Evolutionary conservation across 768 basidiomycete species (phyloP).

Genomic region (Phlegmacium glaucopus): DNA sequence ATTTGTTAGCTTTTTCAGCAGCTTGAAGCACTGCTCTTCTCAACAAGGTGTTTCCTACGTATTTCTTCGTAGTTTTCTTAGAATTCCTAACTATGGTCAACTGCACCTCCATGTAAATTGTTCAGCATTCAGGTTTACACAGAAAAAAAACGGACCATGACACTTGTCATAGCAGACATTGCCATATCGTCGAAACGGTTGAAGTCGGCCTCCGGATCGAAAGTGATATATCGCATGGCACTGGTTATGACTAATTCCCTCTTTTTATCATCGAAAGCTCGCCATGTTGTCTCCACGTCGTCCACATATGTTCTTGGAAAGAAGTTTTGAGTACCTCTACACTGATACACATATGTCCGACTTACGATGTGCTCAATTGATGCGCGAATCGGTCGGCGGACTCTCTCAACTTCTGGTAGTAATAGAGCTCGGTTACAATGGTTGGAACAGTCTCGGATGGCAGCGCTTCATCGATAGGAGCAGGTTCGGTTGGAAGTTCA

Average conservation of each 20-base stretch:
- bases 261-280: not conserved
- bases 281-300: not conserved
- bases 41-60: not conserved
- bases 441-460: not conserved
- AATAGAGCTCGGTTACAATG: not conserved
- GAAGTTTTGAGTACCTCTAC: not conserved
- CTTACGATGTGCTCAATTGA: not conserved
- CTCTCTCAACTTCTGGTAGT: not conserved
- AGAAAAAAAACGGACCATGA: not conserved
- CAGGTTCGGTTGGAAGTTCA: not conserved
- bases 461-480: not conserved
- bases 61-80: not conserved
- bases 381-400: not conserved
- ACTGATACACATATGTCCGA: not conserved
- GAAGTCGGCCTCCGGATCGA: not conserved
- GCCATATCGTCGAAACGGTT: not conserved
- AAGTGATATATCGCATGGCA: not conserved
- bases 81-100: not conserved
- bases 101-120: not conserved
- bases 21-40: not conserved
- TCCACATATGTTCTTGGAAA: not conserved
- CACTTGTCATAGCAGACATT: not conserved
- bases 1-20: no score
- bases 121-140: not conserved
- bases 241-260: not conserved